Evolutionary conservation across 164 flowering plant species (phyloP).

Genomic region (Magnolia changhungtana): DNA sequence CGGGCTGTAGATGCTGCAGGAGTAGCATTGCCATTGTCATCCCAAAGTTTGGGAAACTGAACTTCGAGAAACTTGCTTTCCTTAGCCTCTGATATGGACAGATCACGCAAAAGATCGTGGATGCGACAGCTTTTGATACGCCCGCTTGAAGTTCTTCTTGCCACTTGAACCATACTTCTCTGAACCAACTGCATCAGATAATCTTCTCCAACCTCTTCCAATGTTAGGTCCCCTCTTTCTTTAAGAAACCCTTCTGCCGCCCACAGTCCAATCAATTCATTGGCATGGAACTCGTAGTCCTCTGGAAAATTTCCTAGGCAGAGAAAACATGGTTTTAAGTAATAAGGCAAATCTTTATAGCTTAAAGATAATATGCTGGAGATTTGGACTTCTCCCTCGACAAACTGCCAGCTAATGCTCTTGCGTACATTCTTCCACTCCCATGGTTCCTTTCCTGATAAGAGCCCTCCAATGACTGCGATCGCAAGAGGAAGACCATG

Average conservation of each 20-base stretch:
- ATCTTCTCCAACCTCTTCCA: slow-evolving; percentile 16
- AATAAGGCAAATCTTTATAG: not conserved
- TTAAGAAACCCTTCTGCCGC: not conserved
- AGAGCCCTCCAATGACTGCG: not conserved
- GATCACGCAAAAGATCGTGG: slow-evolving; percentile 13
- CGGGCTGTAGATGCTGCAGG: not conserved
- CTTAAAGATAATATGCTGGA: not conserved
- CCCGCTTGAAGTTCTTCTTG: not conserved
- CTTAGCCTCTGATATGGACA: slow-evolving; percentile 5
- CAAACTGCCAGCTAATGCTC: not conserved
- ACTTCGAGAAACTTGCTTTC: slow-evolving; percentile 7
- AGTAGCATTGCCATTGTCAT: not conserved
- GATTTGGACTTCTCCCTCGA: not conserved
- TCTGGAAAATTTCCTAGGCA: not conserved
- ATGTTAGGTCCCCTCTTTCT: not conserved
- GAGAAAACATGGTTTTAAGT: not conserved
- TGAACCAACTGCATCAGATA: slow-evolving; percentile 11
- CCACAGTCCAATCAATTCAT: not conserved
- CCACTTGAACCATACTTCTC: slow-evolving; percentile 11
- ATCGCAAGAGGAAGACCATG: not conserved
- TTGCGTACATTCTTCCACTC: not conserved
- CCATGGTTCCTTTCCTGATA: not conserved
- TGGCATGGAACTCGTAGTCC: not conserved
- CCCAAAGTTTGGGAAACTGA: not conserved
- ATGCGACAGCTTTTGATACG: not conserved